These are phyloP conservation scores for Musa schizocarpa DNA, from an alignment of 176 grass and related monocot species.

Conservation along the genomic window DNA sequence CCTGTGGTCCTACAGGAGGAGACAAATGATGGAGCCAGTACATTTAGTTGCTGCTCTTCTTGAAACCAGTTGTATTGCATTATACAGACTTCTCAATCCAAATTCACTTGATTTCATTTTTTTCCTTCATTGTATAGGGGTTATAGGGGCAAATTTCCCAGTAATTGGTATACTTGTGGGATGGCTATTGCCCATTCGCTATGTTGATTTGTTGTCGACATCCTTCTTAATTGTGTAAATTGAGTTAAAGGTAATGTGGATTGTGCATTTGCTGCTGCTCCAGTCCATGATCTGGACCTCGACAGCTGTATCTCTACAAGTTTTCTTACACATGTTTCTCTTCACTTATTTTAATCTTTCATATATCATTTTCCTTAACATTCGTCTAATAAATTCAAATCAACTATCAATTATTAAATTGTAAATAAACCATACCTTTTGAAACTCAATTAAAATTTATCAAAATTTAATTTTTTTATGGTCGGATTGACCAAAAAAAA, in stretches of 20 bases:
- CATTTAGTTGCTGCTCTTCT: background rate
- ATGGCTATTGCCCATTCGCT: background rate
- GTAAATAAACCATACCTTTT: no score
- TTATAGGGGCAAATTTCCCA: conserved; percentile 1
- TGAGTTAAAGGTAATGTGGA: background rate
- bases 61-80: background rate
- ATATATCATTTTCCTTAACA: no score
- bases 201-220: background rate
- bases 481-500: no score
- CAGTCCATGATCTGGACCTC: no score
- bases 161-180: background rate
- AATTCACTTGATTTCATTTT: conserved; percentile 12
- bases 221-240: background rate
- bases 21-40: background rate
- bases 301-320: no score
- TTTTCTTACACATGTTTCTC: no score
- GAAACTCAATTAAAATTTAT: no score
- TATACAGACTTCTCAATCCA: background rate
- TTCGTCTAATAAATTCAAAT: no score
- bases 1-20: background rate
- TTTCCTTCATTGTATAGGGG: conserved; percentile 6
- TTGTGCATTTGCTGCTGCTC: no score
- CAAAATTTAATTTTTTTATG: no score
- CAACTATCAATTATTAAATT: no score
- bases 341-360: no score